These are phyloP conservation scores for Moniliella sp. DNA, from an alignment of 1,284 basidiomycete species.

Conservation along the genomic window DNA sequence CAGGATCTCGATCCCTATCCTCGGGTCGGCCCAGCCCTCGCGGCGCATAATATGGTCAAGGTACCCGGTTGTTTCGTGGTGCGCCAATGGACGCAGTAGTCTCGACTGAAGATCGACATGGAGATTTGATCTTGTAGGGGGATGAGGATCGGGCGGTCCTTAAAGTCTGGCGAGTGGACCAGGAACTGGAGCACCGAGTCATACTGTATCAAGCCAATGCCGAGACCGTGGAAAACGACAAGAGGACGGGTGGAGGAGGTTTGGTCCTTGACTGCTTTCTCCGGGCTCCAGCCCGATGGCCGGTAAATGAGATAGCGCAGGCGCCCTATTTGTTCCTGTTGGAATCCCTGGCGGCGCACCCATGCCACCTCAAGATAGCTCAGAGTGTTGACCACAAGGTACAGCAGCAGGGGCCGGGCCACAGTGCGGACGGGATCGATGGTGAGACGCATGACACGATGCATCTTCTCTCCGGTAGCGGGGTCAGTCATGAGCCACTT, in stretches of 20 bases:
- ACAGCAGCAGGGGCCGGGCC: constrained; percentile 9
- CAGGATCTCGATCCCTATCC: constrained; percentile 13
- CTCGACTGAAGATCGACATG: constrained; percentile 14
- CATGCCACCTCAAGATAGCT: too few relatives aligned
- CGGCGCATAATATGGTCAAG: constrained; percentile 9
- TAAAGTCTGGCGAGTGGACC: constrained; percentile 6
- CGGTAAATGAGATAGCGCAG: constrained; percentile 19
- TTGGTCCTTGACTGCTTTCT: constrained; percentile 1
- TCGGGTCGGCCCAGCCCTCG: constrained; percentile 5
- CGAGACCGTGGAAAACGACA: constrained; percentile 22
- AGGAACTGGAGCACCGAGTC: constrained; percentile 7
- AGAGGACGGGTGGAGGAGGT: constrained; percentile 6
- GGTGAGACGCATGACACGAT: constrained; percentile 26
- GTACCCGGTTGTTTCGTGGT: constrained; percentile 12
- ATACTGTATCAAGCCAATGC: constrained; percentile 20
- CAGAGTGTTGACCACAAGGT: constrained; percentile 7
- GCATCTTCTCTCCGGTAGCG: constrained; percentile 1
- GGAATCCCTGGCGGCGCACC: too few relatives aligned
- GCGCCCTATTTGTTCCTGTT: constrained; percentile 5
- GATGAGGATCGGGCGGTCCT: constrained; percentile 12
- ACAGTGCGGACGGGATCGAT: constrained; percentile 23
- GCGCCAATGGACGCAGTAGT: constrained; percentile 13
- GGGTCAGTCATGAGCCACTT: too few relatives aligned
- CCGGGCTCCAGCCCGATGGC: constrained; percentile 5
- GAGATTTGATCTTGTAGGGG: constrained; percentile 24